Evolutionary conservation across 306 rosid species (phyloP), one percentile per base, ranked within the genome.

Genomic region (Sindora glabra): DNA sequence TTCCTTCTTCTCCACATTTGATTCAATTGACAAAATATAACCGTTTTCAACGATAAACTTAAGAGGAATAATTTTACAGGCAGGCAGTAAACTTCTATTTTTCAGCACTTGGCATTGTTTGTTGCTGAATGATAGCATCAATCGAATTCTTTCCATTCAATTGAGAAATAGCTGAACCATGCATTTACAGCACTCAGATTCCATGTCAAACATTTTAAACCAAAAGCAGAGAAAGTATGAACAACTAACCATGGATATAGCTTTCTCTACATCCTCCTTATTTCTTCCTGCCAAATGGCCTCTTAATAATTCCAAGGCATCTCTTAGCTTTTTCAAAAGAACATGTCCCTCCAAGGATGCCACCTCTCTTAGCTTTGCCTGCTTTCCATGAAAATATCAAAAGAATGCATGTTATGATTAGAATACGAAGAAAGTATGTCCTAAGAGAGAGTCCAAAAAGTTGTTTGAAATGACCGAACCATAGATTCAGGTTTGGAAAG

Each of bases 331-430:
- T 80, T 92, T 92, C 82, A 88, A 76, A 65, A 92, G 87, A 67
- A 92, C 96, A 73, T 92, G 98, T 40, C 96, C 98, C 77, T 92
- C 98, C 85, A 92, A 82, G 56, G 98, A 88, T 71, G 95, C 85
- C 50, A 83, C 89, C 59, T 83, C 96, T 75, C 94, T 81, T 41
- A 92, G 76, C 74, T 83, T 92, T 29, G 96, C 89, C 98, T 92
- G 82, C 64, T 74, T 78, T 56, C 32, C 62, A 67, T 42, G 32
- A 59, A 65, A 26, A 69, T 26, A 36, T 14, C 4, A 15, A 39
- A 22, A 49, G 17, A 32, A 48, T 49, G n/a, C 18, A 8, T 21
- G 32, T 6, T 27, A 27, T 21, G 15, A 45, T 17, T 18, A 21
- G n/a, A 14, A 38, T 27, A 3, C 39, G 34, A 5, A 21, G 41